Evolutionary conservation across 768 basidiomycete species (phyloP).

Genomic region (Ramaria sp.): DNA sequence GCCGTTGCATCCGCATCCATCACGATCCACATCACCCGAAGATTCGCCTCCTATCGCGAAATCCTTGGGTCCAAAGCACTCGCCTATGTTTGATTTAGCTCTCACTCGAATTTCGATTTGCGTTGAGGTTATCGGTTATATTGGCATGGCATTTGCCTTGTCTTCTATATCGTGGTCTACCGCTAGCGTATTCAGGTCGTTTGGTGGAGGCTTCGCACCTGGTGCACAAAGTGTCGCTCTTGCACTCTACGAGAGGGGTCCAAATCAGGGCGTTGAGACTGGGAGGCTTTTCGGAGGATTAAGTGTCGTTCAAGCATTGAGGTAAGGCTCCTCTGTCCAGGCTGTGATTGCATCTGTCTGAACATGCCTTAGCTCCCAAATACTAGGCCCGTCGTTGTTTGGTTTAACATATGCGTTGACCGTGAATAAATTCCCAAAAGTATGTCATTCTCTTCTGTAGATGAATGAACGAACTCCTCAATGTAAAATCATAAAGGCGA

Average conservation of each 20-base stretch:
- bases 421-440: conserved; percentile 55
- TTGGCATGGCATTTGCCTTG: conserved; percentile 36
- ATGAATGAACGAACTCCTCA: neutral
- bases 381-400: conserved; percentile 63
- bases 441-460: neutral
- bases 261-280: conserved; percentile 39
- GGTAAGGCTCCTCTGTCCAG: conserved; percentile 23
- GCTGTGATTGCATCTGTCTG: neutral
- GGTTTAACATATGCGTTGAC: conserved; percentile 63
- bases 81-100: conserved; percentile 53
- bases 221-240: conserved; percentile 64
- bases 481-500: neutral
- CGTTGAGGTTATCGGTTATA: conserved; percentile 43
- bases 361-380: conserved; percentile 37
- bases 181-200: conserved; percentile 37
- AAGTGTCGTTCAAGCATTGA: conserved; percentile 60
- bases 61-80: conserved; percentile 19
- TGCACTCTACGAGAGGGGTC: conserved; percentile 44
- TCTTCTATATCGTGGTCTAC: conserved; percentile 40
- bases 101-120: conserved; percentile 52
- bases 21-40: conserved; percentile 2
- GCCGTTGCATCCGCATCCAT: conserved; percentile 11
- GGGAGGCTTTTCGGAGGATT: conserved; percentile 76
- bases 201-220: conserved; percentile 55
- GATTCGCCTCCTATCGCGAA: conserved; percentile 1